Percentiles rank a stretch among this genome's conserved stretches.
Evolutionary conservation across 208 protist species (phyloP).

Genomic region (Acanthamoeba royreba): DNA sequence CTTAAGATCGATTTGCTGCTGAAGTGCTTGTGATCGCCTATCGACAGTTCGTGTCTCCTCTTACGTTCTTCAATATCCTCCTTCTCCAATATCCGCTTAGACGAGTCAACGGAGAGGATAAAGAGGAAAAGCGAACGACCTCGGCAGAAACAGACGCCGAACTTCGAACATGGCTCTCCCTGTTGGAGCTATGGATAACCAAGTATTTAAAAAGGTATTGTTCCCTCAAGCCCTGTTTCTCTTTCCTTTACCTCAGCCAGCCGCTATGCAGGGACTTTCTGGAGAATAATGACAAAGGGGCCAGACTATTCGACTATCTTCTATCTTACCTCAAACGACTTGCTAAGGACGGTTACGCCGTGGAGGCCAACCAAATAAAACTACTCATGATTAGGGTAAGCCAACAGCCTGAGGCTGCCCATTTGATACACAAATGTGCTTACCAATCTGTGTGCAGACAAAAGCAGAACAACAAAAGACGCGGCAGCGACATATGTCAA

Average conservation of each 20-base stretch:
- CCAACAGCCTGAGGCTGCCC: no score
- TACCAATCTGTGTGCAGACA: background rate
- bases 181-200: background rate
- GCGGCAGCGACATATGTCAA: background rate
- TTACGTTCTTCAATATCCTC: slow-evolving; percentile 40
- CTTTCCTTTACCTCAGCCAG: background rate
- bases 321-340: background rate
- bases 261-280: slow-evolving; percentile 14
- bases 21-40: slow-evolving; percentile 24
- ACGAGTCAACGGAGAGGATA: background rate
- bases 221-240: no score
- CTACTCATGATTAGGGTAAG: background rate
- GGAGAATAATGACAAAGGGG: slow-evolving; percentile 31
- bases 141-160: background rate
- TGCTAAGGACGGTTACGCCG: background rate
- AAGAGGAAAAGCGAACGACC: background rate
- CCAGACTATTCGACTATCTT: background rate
- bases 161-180: background rate
- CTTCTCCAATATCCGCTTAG: background rate
- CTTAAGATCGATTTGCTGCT: background rate
- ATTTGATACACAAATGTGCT: no score
- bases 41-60: background rate
- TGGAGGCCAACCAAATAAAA: background rate
- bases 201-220: slow-evolving; percentile 15
- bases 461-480: background rate